phyloP scores from a whole-genome alignment of 176 grass and related monocot species.

The bread wheat (Triticum aestivum) region DNA sequence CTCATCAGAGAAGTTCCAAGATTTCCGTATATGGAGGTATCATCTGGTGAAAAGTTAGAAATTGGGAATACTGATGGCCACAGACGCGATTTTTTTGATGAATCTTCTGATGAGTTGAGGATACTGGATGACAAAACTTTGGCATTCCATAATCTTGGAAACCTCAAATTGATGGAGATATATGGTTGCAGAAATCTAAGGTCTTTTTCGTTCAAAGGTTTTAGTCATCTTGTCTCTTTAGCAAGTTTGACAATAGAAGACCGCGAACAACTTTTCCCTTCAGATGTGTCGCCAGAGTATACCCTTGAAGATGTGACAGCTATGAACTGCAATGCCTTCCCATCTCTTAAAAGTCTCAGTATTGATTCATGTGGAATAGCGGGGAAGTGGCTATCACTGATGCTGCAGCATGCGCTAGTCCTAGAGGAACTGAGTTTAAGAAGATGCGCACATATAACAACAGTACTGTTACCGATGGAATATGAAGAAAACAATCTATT shows the following conservation, averaged over 20 bases:
- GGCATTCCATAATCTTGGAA: slow-evolving; percentile 9
- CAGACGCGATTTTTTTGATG: too few relatives aligned
- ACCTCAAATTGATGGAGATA: not conserved
- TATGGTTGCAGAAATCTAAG: not conserved
- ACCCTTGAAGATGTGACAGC: too few relatives aligned
- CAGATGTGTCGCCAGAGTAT: not conserved
- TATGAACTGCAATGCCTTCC: not conserved
- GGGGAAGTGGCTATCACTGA: too few relatives aligned
- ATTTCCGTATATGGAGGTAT: too few relatives aligned
- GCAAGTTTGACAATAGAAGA: accelerated
- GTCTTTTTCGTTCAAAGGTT: not conserved
- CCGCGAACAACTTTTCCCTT: not conserved
- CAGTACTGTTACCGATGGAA: too few relatives aligned
- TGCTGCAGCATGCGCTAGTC: accelerated
- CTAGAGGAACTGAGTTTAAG: too few relatives aligned
- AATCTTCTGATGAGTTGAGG: not conserved
- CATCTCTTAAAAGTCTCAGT: not conserved
- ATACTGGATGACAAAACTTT: not conserved
- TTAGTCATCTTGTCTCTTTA: slow-evolving; percentile 4
- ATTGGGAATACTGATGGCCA: not conserved
- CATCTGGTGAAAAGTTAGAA: not conserved
- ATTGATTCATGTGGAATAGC: too few relatives aligned
- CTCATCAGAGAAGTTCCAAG: too few relatives aligned
- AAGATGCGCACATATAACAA: too few relatives aligned
- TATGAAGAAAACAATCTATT: too few relatives aligned